A percentile compares a stretch with the other conserved stretches of the same genome.
Conservation (phyloP, 2,329 filamentous ascomycete genomes). For the Neofusicoccum laricinum region DNA sequence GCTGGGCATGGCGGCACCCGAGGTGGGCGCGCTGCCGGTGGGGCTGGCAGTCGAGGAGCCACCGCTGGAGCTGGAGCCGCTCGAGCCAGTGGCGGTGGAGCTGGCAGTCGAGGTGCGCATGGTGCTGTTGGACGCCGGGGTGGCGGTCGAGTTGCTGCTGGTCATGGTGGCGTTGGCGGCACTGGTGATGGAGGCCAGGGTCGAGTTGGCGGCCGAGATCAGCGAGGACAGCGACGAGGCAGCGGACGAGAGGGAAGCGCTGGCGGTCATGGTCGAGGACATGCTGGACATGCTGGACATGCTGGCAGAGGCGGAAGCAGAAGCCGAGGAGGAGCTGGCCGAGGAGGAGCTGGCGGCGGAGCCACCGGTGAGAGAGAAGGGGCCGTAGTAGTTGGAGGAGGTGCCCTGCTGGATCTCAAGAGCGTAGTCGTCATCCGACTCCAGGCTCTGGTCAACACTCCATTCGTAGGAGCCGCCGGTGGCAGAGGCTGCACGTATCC, state of each 20-base stretch:
- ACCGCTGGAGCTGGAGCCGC: conserved; percentile 23
- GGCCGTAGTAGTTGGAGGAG: conserved; percentile 55
- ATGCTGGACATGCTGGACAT: conserved; percentile 18
- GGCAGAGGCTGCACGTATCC: conserved; percentile 33
- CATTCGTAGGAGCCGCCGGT: conserved; percentile 50
- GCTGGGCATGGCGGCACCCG: conserved; percentile 29
- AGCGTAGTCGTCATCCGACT: conserved; percentile 52
- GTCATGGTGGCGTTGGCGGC: conserved; percentile 18
- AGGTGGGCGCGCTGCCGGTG: conserved; percentile 19
- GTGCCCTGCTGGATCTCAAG: conserved; percentile 56
- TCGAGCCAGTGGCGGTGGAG: conserved; percentile 19
- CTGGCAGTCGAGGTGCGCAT: conserved; percentile 27
- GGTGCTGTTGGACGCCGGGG: conserved; percentile 17
- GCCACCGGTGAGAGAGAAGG: conserved; percentile 45
- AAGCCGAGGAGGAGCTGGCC: conserved; percentile 32
- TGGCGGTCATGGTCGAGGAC: conserved; percentile 29
- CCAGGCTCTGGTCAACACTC: conserved; percentile 46
- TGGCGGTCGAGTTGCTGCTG: conserved; percentile 14
- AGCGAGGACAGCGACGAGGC: conserved; percentile 30
- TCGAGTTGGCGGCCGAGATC: conserved; percentile 24
- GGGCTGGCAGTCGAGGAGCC: conserved; percentile 21
- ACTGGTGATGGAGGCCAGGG: conserved; percentile 17
- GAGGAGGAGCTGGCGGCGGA: conserved; percentile 53
- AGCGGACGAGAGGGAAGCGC: conserved; percentile 26
- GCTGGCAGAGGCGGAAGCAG: conserved; percentile 21